Base-by-base conservation (phyloP, 106 monocot genomes). In the Apostasia shenzhenica region DNA sequence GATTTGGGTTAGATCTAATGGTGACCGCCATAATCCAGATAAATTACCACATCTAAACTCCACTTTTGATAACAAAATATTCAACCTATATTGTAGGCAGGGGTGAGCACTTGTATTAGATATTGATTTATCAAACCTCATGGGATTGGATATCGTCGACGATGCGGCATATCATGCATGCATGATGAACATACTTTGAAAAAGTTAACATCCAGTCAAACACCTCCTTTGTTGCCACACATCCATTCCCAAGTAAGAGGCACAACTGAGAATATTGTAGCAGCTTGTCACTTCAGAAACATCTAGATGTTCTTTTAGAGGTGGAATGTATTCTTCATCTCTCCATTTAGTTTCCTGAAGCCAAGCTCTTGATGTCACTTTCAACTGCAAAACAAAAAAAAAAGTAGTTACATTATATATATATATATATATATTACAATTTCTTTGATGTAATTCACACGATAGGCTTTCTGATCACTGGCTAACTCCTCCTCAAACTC, bases 401-500 rank as follows among this genome's bases (percentile, higher is more conserved):
- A 26, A 26, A 26, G 26, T 26, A 26, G 26, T 26, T 26, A 26
- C 26, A 26, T 26, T 26, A 26, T 26, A 26, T 26, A 26, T 26
- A 26, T 26, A 26, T 26, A 26, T 26, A 26, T 26, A 26, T 26
- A 26, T 26, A 26, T 26, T 72, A 72, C 78, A 13, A 5, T 57
- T 54, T 72, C 69, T 8, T 26, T 67, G 41, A 73, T 26, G n/a
- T 69, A 79, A 0, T 38, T 0, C 9, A 54, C 26, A 2, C 61
- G 61, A 42, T 73, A 73, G 5, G 59, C 38, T 52, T 69, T 79
- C 37, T 67, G 73, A 13, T 54, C n/a, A 8, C 5, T 41, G 0
- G 1, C n/a, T 14, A 79, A 3, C 41, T 62, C 67, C 73, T 73
- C 39, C 53, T 79, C 68, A 11, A 79, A 52, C 2, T 52, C 45